These are phyloP conservation scores for Obba rivulosa DNA, from an alignment of 768 basidiomycete genomes.

Conservation along the genomic window DNA sequence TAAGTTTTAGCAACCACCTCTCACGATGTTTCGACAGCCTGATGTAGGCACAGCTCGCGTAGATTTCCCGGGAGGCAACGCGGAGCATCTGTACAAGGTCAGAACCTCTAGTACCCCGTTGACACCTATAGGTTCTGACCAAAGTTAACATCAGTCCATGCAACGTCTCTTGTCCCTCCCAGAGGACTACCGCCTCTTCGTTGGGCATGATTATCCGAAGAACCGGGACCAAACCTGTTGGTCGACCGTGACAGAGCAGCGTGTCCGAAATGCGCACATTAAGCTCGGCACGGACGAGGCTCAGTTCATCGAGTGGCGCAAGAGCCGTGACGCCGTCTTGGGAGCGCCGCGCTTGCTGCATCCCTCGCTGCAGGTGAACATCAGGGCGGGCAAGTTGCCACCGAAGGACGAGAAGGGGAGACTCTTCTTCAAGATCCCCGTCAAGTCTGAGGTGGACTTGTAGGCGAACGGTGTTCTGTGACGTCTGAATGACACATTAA, in stretches of 20 bases:
- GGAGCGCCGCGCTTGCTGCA: conserved; percentile 30
- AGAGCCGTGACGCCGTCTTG: conserved; percentile 27
- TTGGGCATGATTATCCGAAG: conserved; percentile 35
- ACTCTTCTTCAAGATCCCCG: conserved; percentile 21
- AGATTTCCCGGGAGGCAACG: conserved; percentile 35
- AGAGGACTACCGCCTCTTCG: conserved; percentile 28
- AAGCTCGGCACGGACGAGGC: conserved; percentile 24
- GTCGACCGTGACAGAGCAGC: conserved; percentile 31
- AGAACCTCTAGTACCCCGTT: conserved; percentile 2
- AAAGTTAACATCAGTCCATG: conserved; percentile 28
- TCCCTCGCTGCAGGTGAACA: conserved; percentile 33
- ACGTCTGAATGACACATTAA: too few species aligned
- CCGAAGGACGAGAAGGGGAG: conserved; percentile 21
- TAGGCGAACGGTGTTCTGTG: too few species aligned
- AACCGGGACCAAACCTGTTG: conserved; percentile 22
- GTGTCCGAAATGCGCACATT: conserved; percentile 23
- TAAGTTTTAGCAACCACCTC: neutral
- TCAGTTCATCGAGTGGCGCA: conserved; percentile 26
- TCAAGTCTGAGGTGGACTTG: conserved; percentile 10
- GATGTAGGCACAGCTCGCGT: conserved; percentile 34
- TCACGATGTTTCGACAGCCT: conserved; percentile 17
- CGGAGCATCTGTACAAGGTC: conserved; percentile 28
- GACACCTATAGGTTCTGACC: neutral
- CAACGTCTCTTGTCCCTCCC: conserved; percentile 30
- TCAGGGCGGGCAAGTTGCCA: conserved; percentile 30